A percentile compares a stretch with the other conserved stretches of the same genome.
Evolutionary conservation across 1,284 basidiomycete genomes (phyloP).

Genomic region (Rhizoctonia solani): DNA sequence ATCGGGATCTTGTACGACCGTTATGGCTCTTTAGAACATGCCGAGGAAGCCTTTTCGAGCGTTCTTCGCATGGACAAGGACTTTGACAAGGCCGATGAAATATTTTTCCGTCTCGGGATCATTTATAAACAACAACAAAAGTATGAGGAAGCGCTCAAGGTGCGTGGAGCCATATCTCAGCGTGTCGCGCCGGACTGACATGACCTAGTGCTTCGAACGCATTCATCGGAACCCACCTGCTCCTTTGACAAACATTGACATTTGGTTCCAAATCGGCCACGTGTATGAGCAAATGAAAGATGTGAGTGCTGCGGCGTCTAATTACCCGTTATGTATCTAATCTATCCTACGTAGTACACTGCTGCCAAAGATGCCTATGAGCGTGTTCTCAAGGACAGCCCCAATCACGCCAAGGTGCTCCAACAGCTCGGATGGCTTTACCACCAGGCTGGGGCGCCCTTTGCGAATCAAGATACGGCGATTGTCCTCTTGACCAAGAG

Average conservation of each 20-base stretch:
- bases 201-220: constrained; percentile 80
- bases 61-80: constrained; percentile 95
- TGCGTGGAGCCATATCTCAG: constrained; percentile 44
- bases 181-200: not conserved
- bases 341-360: constrained; percentile 60
- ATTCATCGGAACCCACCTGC: constrained; percentile 94
- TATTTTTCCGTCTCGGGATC: constrained; percentile 96
- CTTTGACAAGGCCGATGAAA: constrained; percentile 99
- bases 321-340: not conserved
- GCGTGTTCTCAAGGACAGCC: constrained; percentile 92
- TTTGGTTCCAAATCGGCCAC: constrained; percentile 99
- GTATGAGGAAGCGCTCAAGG: constrained; percentile 77
- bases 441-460: constrained; percentile 90
- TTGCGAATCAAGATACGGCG: constrained; percentile 94
- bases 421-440: constrained; percentile 99
- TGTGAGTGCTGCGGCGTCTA: constrained; percentile 54
- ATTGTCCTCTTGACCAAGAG: constrained; percentile 94
- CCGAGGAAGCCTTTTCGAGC: constrained; percentile 96
- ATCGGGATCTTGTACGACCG: constrained; percentile 99
- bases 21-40: constrained; percentile 97
- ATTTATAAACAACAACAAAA: constrained; percentile 99
- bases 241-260: constrained; percentile 95
- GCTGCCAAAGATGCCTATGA: constrained; percentile 96
- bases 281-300: constrained; percentile 97
- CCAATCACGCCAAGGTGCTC: constrained; percentile 93